phyloP scores from a whole-genome alignment of 202 grass and related monocot genomes.

The Eragrostis tef region DNA sequence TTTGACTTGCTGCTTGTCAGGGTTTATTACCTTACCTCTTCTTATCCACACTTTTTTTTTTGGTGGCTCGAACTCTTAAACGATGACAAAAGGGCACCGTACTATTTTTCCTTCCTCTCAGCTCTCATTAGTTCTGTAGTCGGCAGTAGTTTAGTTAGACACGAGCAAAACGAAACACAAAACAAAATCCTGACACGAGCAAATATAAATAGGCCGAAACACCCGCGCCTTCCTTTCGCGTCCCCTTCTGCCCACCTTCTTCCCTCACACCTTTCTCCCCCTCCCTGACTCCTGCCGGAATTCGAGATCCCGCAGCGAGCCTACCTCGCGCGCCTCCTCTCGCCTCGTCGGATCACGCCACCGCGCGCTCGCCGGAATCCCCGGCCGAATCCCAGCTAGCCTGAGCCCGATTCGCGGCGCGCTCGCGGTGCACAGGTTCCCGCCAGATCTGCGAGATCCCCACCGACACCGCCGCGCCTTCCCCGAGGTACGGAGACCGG shows the following conservation, averaged over 20 bases:
- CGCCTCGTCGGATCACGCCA: conserved; percentile 7
- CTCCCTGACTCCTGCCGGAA: conserved; percentile 40
- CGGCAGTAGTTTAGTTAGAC: too few species aligned
- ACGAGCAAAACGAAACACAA: neutral
- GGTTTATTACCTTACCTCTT: too few species aligned
- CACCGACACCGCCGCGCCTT: conserved; percentile 31
- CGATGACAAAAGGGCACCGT: too few species aligned
- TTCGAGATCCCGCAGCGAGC: conserved; percentile 49
- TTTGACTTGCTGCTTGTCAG: too few species aligned
- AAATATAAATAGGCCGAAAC: conserved; percentile 54
- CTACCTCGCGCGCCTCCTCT: conserved; percentile 2
- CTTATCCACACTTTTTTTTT: too few species aligned
- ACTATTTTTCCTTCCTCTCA: too few species aligned
- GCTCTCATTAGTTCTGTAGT: too few species aligned
- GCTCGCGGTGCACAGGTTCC: conserved; percentile 15
- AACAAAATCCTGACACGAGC: neutral
- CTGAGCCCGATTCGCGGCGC: neutral
- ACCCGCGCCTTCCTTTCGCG: conserved; percentile 49
- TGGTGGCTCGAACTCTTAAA: too few species aligned
- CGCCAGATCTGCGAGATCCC: conserved; percentile 62
- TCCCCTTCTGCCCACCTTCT: neutral
- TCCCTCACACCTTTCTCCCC: conserved; percentile 40
- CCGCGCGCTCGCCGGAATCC: neutral
- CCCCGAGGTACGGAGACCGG: conserved; percentile 37
- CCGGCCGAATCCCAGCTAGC: neutral